These are phyloP conservation scores for Starmerella geochares DNA, from an alignment of 805 yeast species.

Conservation along the genomic window DNA sequence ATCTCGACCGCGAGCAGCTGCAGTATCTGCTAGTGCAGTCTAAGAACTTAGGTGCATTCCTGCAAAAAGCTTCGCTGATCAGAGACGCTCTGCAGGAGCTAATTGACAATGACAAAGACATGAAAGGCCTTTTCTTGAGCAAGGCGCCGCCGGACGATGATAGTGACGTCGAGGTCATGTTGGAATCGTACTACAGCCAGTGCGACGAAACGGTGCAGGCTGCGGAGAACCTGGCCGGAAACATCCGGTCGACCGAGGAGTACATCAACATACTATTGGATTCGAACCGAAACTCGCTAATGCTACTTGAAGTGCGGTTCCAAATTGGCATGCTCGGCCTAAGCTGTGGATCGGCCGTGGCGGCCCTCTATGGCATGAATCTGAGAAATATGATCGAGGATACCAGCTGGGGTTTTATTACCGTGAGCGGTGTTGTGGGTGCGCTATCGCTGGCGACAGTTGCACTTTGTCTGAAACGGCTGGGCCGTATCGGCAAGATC, in stretches of 20 bases:
- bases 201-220: constrained; percentile 92
- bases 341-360: constrained; percentile 69
- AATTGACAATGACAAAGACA: constrained; percentile 76
- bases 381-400: constrained; percentile 87
- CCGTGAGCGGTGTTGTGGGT: constrained; percentile 40
- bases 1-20: constrained; percentile 69
- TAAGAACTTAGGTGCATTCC: constrained; percentile 72
- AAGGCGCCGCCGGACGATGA: constrained; percentile 50
- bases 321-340: constrained; percentile 74
- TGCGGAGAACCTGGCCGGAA: constrained; percentile 63
- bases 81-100: constrained; percentile 77
- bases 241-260: constrained; percentile 87
- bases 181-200: constrained; percentile 84
- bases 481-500: constrained; percentile 40
- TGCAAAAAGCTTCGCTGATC: constrained; percentile 71
- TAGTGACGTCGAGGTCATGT: constrained; percentile 76
- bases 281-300: constrained; percentile 84
- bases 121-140: constrained; percentile 70
- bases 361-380: constrained; percentile 93
- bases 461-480: constrained; percentile 43
- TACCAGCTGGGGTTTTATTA: constrained; percentile 53
- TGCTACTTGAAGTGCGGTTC: constrained; percentile 75
- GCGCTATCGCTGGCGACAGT: constrained; percentile 41
- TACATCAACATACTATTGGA: constrained; percentile 87
- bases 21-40: constrained; percentile 72